phyloP scores from a whole-genome alignment of 2,329 filamentous ascomycete genomes.

The Fusarium sororula region DNA sequence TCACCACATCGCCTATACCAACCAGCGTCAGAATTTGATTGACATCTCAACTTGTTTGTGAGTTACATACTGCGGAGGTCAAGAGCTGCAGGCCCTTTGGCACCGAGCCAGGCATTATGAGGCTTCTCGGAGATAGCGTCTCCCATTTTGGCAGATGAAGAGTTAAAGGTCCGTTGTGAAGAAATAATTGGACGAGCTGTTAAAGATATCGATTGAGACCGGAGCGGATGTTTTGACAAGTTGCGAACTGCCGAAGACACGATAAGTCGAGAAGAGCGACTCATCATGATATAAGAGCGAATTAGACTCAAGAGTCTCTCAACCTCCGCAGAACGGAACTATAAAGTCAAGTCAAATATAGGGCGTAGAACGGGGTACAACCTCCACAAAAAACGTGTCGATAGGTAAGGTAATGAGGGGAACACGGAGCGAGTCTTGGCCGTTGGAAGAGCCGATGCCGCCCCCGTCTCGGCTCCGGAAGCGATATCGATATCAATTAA shows the following conservation, averaged over 20 bases:
- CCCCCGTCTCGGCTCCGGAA: slow-evolving; percentile 25
- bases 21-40: slow-evolving; percentile 29
- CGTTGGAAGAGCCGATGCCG: slow-evolving; percentile 16
- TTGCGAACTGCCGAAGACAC: background rate
- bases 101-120: slow-evolving; percentile 50
- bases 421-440: slow-evolving; percentile 9
- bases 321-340: slow-evolving; percentile 12
- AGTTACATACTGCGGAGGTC: slow-evolving; percentile 52
- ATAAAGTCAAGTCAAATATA: background rate
- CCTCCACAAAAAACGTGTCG: slow-evolving; percentile 16
- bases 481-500: background rate
- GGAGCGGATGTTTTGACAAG: background rate
- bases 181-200: background rate
- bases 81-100: slow-evolving; percentile 49
- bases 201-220: background rate
- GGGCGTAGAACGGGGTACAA: background rate
- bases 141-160: slow-evolving; percentile 27
- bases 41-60: too few species aligned
- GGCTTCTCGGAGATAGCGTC: slow-evolving; percentile 17
- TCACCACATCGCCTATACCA: slow-evolving; percentile 61
- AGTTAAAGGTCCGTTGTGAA: slow-evolving; percentile 16
- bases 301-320: background rate
- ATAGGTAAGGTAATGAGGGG: slow-evolving; percentile 14
- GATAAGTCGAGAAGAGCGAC: slow-evolving; percentile 6
- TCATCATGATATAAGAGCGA: slow-evolving; percentile 16